A percentile compares a stretch with the other conserved stretches of the same genome.
Conservation (phyloP, 371 early-diverging fungal genomes). For the Mucor racemosus region DNA sequence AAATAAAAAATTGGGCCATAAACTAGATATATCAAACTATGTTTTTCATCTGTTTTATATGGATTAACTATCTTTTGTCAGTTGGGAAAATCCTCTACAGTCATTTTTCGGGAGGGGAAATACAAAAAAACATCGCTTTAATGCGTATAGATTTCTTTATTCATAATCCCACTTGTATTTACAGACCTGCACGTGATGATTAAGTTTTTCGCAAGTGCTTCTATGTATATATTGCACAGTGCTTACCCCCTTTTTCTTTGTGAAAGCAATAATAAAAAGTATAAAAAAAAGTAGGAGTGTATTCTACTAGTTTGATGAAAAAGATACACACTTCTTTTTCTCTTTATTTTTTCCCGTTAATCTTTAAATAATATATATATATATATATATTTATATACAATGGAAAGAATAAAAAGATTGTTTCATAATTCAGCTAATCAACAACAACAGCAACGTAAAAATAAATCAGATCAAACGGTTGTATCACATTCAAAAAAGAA, state of each 20-base stretch:
- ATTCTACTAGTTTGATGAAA: neutral
- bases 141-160: too few species aligned
- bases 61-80: too few species aligned
- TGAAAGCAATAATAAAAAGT: neutral
- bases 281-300: neutral
- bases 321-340: neutral
- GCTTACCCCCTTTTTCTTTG: neutral
- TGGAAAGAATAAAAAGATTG: constrained; percentile 9
- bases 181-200: neutral
- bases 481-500: constrained; percentile 5
- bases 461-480: neutral
- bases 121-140: too few species aligned
- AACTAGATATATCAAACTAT: too few species aligned
- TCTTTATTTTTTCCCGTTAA: neutral
- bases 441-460: neutral
- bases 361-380: too few species aligned
- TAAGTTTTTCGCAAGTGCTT: neutral
- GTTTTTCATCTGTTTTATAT: too few species aligned
- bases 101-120: too few species aligned
- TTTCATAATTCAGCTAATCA: neutral
- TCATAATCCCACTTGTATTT: too few species aligned
- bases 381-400: neutral
- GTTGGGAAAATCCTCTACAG: too few species aligned
- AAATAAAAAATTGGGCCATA: too few species aligned
- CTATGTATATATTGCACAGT: neutral